Evolutionary conservation across 192 early-diverging fungal species (phyloP).

Genomic region (Kickxella alabastrina): DNA sequence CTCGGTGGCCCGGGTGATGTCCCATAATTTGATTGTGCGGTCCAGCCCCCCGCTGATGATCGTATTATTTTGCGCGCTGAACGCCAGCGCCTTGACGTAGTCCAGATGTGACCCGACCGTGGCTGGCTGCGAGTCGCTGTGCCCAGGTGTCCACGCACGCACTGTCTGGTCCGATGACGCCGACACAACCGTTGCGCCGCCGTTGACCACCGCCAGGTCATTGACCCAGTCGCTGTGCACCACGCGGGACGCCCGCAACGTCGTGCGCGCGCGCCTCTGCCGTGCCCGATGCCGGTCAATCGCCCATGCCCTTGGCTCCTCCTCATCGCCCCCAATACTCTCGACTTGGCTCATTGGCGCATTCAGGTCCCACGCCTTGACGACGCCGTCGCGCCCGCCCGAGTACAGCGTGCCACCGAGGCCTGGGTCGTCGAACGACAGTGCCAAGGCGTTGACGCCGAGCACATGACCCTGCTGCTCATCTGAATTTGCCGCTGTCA

Average conservation of each 20-base stretch:
- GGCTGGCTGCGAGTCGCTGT: constrained; percentile 29
- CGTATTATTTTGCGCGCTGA: constrained; percentile 67
- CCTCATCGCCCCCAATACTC: not conserved
- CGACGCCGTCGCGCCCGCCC: constrained; percentile 83
- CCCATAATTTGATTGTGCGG: constrained; percentile 85
- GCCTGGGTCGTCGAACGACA: constrained; percentile 25
- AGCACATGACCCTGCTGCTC: constrained; percentile 62
- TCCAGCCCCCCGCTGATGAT: constrained; percentile 91
- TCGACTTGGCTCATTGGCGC: constrained; percentile 9
- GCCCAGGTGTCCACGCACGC: constrained; percentile 56
- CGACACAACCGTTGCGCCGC: constrained; percentile 60
- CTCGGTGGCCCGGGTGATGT: constrained; percentile 58
- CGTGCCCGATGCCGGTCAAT: constrained; percentile 29
- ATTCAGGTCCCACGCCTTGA: constrained; percentile 79
- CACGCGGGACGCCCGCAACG: constrained; percentile 63
- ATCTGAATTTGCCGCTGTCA: constrained; percentile 1
- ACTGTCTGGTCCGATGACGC: constrained; percentile 93
- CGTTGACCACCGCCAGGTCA: constrained; percentile 61
- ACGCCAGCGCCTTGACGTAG: constrained; percentile 87
- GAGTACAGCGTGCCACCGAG: constrained; percentile 75
- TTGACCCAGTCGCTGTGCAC: constrained; percentile 98
- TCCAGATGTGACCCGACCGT: constrained; percentile 81
- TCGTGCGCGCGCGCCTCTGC: constrained; percentile 53
- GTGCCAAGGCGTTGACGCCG: constrained; percentile 83
- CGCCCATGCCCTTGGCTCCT: constrained; percentile 3